Base-by-base conservation (phyloP, 139 green algal genomes). In the Tetraselmis chui region DNA sequence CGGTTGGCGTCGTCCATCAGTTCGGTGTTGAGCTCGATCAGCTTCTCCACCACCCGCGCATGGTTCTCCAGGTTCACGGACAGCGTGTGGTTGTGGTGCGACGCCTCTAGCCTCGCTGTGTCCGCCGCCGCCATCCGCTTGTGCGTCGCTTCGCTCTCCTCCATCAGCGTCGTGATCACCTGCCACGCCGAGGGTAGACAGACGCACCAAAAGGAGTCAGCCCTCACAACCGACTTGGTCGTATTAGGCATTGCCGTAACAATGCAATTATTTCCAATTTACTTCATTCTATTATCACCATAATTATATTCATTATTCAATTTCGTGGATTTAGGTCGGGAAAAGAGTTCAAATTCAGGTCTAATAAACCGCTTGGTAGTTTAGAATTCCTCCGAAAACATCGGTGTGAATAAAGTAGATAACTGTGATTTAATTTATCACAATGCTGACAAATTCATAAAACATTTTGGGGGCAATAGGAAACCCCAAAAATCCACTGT, bases 1-100 rank as follows among this genome's bases (percentile, higher is more conserved):
- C 18, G 11, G 45, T 86, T 86, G 25, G 76, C 32, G 1, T 11
- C 25, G 76, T 86, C 83, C 83, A 86, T 86, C 18, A 86, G 83
- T 79, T 86, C 83, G n/a, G 79, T 76, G 76, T 86, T 86, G 22
- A 86, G 79, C 83, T 86, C 79, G 32, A 84, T 77, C 24, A 86
- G 79, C 83, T 86, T 86, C 30, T 86, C 83, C 27, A 86, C 83
- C 27, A 86, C 83, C 59, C 79, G 82, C 23, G 83, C 83, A 2
- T 86, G 83, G 25, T 75, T 82, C 29, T 83, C 79, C n/a, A 86
- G 30, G 83, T 86, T 86, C 58, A 84, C 75, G 75, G 79, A 79
- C 1, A 86, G 76, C n/a, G 83, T 84, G 26, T 76, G 58, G 76
- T 76, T 81, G 59, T 86, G 83, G 28, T 29, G 26, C 2, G 28